A percentile compares a stretch with the other conserved stretches of the same genome.
Conservation (phyloP, 176 grass and related monocot genomes). For the Triticum turgidum region DNA sequence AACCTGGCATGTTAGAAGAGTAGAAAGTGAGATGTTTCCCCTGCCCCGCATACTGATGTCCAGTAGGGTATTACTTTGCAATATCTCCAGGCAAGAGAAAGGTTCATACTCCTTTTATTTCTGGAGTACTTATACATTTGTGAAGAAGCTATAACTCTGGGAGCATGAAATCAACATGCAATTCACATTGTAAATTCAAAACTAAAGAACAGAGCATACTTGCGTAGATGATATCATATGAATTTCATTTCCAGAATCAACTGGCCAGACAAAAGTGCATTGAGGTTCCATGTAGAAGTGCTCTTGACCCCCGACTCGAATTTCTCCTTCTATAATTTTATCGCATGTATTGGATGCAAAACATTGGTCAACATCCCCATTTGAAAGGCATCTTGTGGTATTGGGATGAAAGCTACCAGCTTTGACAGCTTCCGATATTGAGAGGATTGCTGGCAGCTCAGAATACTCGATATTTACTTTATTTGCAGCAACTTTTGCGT, state of each 20-base stretch:
- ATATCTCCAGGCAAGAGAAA: neutral
- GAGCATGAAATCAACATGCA: neutral
- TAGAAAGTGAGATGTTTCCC: neutral
- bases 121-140: neutral
- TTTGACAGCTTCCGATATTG: constrained; percentile 75
- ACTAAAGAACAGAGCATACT: constrained; percentile 51
- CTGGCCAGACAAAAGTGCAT: constrained; percentile 76
- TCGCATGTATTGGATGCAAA: constrained; percentile 62
- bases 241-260: constrained; percentile 96
- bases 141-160: neutral
- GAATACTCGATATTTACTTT: constrained; percentile 77
- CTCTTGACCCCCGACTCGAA: constrained; percentile 85
- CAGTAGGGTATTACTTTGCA: constrained; percentile 2
- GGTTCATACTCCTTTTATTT: neutral
- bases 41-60: neutral
- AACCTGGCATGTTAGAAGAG: neutral
- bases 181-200: neutral
- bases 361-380: constrained; percentile 78
- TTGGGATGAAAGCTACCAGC: constrained; percentile 79
- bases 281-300: constrained; percentile 99
- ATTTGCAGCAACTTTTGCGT: constrained; percentile 79
- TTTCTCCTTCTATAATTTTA: constrained; percentile 72
- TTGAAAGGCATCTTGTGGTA: constrained; percentile 62
- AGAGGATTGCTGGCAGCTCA: constrained; percentile 83
- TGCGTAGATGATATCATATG: constrained; percentile 99